A percentile compares a stretch with the other conserved stretches of the same genome.
phyloP scores from a whole-genome alignment of 176 grass and related monocot species.

The Triticum urartu region DNA sequence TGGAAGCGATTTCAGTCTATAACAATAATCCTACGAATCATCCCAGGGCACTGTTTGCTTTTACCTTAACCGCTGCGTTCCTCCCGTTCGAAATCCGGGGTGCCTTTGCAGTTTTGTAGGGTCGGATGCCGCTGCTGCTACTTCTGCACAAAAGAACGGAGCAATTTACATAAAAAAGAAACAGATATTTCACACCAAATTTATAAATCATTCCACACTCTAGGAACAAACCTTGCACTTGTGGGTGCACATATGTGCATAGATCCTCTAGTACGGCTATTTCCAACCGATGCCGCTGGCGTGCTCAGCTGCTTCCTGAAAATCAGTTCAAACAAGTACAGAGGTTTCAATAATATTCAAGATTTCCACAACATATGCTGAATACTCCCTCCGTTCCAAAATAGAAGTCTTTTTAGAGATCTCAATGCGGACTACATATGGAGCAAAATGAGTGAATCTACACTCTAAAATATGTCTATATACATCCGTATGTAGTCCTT shows the following conservation, averaged over 20 bases:
- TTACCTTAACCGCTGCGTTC: constrained; percentile 32
- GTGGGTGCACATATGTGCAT: constrained; percentile 16
- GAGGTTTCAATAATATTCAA: constrained; percentile 28
- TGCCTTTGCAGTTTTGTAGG: constrained; percentile 30
- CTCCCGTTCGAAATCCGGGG: constrained; percentile 17
- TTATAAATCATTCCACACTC: neutral
- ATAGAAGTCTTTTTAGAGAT: no score
- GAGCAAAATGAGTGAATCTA: no score
- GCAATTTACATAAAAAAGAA: neutral
- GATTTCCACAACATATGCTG: neutral
- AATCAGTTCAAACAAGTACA: constrained; percentile 29
- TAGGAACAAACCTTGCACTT: constrained; percentile 27
- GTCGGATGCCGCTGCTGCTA: constrained; percentile 9
- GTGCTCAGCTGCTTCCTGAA: constrained; percentile 45
- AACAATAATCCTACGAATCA: neutral
- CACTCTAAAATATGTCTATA: no score
- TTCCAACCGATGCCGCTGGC: constrained; percentile 9
- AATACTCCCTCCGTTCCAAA: neutral
- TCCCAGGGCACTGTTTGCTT: neutral
- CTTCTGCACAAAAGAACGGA: constrained; percentile 36
- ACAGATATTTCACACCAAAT: neutral
- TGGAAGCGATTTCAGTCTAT: neutral
- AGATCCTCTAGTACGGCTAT: constrained; percentile 3
- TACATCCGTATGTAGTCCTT: no score
- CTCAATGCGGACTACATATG: no score